phyloP scores from a whole-genome alignment of 331 rosid species.

The Telfairia occidentalis region DNA sequence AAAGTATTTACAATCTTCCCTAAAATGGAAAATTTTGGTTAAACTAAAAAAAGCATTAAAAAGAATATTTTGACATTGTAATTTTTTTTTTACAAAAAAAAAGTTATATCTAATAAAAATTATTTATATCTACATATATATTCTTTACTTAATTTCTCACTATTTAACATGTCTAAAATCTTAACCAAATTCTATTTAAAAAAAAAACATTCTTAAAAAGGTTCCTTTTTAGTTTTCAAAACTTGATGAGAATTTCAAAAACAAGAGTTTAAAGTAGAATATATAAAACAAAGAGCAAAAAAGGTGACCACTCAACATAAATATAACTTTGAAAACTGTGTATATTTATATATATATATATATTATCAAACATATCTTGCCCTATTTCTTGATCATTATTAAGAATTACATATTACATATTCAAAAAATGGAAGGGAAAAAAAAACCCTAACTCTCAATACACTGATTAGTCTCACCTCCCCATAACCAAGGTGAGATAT shows the following conservation, averaged over 20 bases:
- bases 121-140: too few relatives aligned
- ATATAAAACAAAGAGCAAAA: not conserved
- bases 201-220: not conserved
- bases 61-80: too few relatives aligned
- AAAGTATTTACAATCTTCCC: too few relatives aligned
- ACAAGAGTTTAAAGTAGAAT: not conserved
- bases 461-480: not conserved
- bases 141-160: not conserved
- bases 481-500: slow-evolving; percentile 10
- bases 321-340: not conserved
- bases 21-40: too few relatives aligned
- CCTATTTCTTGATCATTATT: not conserved
- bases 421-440: not conserved
- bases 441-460: not conserved
- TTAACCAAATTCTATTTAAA: not conserved
- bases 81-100: too few relatives aligned
- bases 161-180: too few relatives aligned
- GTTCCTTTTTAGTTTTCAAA: not conserved
- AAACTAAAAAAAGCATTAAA: too few relatives aligned
- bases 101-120: too few relatives aligned
- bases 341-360: not conserved
- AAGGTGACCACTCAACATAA: not conserved
- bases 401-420: not conserved
- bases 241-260: not conserved
- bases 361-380: not conserved